Evolutionary conservation across 352 stramenopile species (phyloP), one percentile per base, ranked within the genome.

Genomic region (Phytophthora tubulina): DNA sequence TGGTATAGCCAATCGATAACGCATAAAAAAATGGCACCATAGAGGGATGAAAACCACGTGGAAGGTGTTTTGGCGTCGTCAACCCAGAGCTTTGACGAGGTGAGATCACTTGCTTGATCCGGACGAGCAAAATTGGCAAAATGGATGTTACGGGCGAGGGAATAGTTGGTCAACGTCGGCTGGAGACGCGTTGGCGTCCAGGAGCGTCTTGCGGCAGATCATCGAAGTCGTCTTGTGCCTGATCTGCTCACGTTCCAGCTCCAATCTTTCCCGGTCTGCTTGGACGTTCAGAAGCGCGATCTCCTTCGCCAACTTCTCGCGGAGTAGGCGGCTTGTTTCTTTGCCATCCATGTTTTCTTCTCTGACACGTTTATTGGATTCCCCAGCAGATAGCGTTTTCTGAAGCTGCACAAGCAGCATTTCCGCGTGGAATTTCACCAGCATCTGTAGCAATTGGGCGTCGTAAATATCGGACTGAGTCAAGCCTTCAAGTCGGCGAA

Each of bases 201-300:
- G 57, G 7, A 84, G 72, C 38, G 57, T 68, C 38, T 82, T 81
- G 35, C 68, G 63, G 41, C 62, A 76, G 13, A 84, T 48, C 9
- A 73, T 69, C 15, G 67, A 68, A 9, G 75, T 71, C 9, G 77
- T 63, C n/a, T 77, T 72, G 50, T 77, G 70, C 50, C 67, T 56
- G 45, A 84, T 75, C 36, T 68, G 76, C 45, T 85, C 78, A 13
- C 78, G 72, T 44, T 82, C 58, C 15, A 83, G 52, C 61, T 88
- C 78, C n/a, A 80, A 33, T 73, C 39, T 54, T 57, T 77, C 73
- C 4, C 73, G 65, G 42, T 72, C 56, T 6, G 60, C 63, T 44
- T 80, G 73, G 30, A 78, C 45, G 21, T 77, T 69, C 27, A 80
- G 13, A 9, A 85, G 48, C 0, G 57, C 45, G 32, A 82, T 72